phyloP scores from a whole-genome alignment of 139 green algal genomes.

The Diplosphaera chodatii region DNA sequence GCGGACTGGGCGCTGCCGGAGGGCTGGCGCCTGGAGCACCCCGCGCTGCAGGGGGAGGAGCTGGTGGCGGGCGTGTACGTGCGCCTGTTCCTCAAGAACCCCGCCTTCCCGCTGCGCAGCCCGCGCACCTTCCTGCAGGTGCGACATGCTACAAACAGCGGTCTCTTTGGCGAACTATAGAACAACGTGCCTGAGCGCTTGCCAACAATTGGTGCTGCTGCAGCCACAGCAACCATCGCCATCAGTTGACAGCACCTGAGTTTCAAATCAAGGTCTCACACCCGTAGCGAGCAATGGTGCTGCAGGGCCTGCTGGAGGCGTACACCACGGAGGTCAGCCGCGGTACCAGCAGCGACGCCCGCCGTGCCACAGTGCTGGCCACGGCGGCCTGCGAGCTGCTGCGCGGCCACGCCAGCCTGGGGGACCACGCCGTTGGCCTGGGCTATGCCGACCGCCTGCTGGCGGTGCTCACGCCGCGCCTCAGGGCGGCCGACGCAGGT shows the following conservation, averaged over 20 bases:
- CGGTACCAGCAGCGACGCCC: not conserved
- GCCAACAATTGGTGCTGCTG: no score
- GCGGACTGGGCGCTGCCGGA: constrained; percentile 42
- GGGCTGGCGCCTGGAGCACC: constrained; percentile 35
- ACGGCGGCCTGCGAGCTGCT: constrained; percentile 64
- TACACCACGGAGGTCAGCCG: constrained; percentile 25
- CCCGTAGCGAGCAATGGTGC: no score
- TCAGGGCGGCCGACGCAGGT: no score
- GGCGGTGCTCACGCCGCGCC: constrained; percentile 25
- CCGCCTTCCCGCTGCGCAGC: constrained; percentile 64
- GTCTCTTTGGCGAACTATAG: no score
- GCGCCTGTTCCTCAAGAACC: constrained; percentile 81
- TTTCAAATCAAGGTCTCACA: no score
- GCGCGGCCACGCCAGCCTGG: constrained; percentile 45
- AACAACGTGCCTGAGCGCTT: no score
- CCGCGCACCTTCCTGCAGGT: constrained; percentile 14
- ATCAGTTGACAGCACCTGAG: no score
- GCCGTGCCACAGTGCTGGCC: constrained; percentile 50
- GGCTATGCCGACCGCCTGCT: constrained; percentile 60
- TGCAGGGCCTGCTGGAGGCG: constrained; percentile 63
- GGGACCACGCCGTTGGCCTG: constrained; percentile 55
- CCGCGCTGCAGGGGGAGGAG: constrained; percentile 50
- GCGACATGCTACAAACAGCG: constrained; percentile 25
- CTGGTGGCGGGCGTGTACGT: constrained; percentile 87
- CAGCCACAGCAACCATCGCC: no score